phyloP scores from a whole-genome alignment of 2,329 filamentous ascomycete genomes.

The Diaporthe amygdali region DNA sequence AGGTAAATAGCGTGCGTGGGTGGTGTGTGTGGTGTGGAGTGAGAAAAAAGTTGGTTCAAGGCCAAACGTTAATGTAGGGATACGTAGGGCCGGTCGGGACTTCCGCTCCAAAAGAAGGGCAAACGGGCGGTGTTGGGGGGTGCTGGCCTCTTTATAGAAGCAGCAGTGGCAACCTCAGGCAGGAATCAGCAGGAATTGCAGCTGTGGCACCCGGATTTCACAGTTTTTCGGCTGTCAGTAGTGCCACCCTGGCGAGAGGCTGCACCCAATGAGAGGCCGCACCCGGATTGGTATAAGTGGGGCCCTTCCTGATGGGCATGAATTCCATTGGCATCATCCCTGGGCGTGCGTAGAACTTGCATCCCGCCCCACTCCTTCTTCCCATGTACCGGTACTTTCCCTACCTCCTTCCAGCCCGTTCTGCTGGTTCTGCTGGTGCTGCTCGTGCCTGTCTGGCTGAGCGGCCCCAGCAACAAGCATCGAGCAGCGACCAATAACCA shows the following conservation, averaged over 20 bases:
- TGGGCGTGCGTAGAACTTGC: slow-evolving; percentile 7
- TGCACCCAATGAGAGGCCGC: slow-evolving; percentile 10
- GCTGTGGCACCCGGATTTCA: slow-evolving; percentile 41
- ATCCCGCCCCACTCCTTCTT: background rate
- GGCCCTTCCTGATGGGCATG: background rate
- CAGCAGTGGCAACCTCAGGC: slow-evolving; percentile 38
- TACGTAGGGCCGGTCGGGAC: slow-evolving; percentile 61
- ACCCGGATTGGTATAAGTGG: background rate
- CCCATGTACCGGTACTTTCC: slow-evolving; percentile 17
- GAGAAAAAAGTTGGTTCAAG: slow-evolving; percentile 40
- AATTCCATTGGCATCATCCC: slow-evolving; percentile 15
- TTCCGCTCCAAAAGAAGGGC: slow-evolving; percentile 56
- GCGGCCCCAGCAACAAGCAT: slow-evolving; percentile 8
- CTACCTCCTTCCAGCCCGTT: background rate
- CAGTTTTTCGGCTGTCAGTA: slow-evolving; percentile 19
- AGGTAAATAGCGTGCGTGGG: slow-evolving; percentile 31
- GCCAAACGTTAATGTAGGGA: slow-evolving; percentile 51
- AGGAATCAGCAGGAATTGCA: slow-evolving; percentile 34
- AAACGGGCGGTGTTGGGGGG: slow-evolving; percentile 57
- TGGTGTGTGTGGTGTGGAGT: slow-evolving; percentile 37
- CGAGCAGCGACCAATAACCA: background rate
- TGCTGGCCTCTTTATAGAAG: slow-evolving; percentile 21
- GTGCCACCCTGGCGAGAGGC: background rate
- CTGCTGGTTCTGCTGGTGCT: too few relatives aligned
- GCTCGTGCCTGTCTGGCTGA: background rate